A percentile compares a stretch with the other conserved stretches of the same genome.
Conservation (phyloP, 2,329 filamentous ascomycete species). For the Microsporum canis region DNA sequence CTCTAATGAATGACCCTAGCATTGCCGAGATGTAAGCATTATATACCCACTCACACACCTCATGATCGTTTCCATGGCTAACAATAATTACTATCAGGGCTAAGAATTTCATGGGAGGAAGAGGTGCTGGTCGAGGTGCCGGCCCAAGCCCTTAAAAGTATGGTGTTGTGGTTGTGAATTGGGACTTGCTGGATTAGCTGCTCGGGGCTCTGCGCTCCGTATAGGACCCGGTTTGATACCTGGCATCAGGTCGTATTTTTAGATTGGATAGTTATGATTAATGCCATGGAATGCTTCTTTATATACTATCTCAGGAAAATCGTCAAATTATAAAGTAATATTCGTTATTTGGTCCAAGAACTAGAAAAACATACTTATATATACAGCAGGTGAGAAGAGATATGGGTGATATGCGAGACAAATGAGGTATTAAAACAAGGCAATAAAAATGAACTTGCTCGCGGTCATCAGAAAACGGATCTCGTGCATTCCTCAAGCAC, state of each 20-base stretch:
- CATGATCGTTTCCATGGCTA: slow-evolving; percentile 10
- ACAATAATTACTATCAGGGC: slow-evolving; percentile 38
- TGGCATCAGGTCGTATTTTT: background rate
- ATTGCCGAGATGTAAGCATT: slow-evolving; percentile 80
- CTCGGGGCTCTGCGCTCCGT: background rate
- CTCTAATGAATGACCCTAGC: slow-evolving; percentile 81
- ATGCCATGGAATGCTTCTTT: background rate
- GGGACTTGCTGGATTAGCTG: background rate
- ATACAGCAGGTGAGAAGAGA: slow-evolving; percentile 13
- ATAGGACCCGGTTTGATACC: background rate
- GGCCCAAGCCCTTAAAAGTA: slow-evolving; percentile 16
- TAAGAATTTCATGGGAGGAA: slow-evolving; percentile 52
- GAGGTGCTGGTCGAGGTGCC: slow-evolving; percentile 38
- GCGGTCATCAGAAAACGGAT: slow-evolving; percentile 2
- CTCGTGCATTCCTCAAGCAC: background rate
- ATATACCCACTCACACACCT: background rate
- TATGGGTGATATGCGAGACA: background rate
- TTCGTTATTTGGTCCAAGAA: slow-evolving; percentile 1
- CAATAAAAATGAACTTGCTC: slow-evolving; percentile 6
- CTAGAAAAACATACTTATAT: slow-evolving; percentile 4
- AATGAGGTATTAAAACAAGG: slow-evolving; percentile 2
- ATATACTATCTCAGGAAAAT: background rate
- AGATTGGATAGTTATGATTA: background rate
- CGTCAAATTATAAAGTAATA: background rate
- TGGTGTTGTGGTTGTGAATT: background rate